phyloP scores from a whole-genome alignment of 257 asterid genomes.

The Nicotiana tabacum region DNA sequence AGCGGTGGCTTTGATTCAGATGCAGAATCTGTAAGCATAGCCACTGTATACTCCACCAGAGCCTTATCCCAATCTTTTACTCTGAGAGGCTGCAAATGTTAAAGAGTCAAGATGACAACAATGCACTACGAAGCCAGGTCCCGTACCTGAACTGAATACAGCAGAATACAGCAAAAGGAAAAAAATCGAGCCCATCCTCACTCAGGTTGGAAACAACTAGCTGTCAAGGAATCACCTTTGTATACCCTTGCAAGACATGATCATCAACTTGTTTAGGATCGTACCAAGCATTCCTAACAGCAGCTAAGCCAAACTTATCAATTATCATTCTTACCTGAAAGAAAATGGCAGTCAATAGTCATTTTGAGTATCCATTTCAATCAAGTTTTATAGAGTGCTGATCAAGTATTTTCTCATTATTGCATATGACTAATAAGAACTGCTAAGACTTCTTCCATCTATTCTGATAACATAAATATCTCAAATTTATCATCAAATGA shows the following conservation, averaged over 20 bases:
- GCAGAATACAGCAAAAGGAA: neutral
- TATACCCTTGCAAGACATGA: constrained; percentile 72
- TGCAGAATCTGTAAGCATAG: constrained; percentile 61
- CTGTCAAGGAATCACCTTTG: constrained; percentile 52
- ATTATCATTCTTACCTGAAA: constrained; percentile 74
- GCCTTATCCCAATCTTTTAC: constrained; percentile 96
- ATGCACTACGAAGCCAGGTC: neutral
- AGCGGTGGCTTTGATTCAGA: constrained; percentile 51
- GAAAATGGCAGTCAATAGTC: constrained; percentile 7
- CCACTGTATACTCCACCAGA: constrained; percentile 67
- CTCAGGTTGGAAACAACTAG: neutral
- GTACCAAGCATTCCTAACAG: constrained; percentile 73
- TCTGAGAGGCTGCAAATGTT: constrained; percentile 60
- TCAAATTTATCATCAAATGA: neutral
- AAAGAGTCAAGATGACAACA: neutral
- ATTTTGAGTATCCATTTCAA: neutral
- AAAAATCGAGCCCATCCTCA: neutral
- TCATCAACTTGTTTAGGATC: constrained; percentile 77
- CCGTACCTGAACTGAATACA: neutral
- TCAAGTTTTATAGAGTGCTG: neutral
- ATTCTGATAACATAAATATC: neutral
- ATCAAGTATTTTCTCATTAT: neutral
- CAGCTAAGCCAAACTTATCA: constrained; percentile 61
- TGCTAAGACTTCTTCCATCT: neutral
- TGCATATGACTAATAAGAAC: neutral